These are phyloP conservation scores for Gaeumannomyces tritici DNA, from an alignment of 2,329 filamentous ascomycete genomes.

Conservation along the genomic window DNA sequence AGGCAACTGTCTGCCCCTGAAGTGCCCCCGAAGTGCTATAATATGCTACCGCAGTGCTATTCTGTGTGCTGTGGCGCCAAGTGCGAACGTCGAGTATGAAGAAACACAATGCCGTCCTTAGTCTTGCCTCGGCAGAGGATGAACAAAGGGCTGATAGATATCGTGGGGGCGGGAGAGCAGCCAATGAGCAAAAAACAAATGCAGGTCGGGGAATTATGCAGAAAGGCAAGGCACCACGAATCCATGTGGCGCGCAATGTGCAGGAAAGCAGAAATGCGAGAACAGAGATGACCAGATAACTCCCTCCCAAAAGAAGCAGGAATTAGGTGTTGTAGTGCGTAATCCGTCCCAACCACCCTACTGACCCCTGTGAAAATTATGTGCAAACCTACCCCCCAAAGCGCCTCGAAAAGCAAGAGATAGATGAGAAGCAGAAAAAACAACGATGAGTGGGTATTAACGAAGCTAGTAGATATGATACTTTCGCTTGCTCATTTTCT, in stretches of 20 bases:
- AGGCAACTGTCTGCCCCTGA: no score
- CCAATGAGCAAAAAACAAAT: background rate
- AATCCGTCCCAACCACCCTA: background rate
- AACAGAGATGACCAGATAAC: background rate
- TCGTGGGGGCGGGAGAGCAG: background rate
- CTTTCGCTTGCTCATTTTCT: background rate
- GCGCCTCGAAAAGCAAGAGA: background rate
- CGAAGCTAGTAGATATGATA: background rate
- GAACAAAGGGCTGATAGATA: background rate
- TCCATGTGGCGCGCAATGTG: background rate
- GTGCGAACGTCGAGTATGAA: background rate
- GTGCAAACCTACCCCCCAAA: background rate
- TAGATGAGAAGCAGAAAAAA: background rate
- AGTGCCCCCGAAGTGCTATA: no score
- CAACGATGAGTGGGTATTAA: background rate
- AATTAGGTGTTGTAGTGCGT: background rate
- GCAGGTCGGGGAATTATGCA: background rate
- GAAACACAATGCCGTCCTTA: background rate
- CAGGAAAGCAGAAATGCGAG: background rate
- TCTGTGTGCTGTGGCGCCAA: background rate
- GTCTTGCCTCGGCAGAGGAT: background rate
- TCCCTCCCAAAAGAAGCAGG: background rate
- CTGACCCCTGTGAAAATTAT: background rate
- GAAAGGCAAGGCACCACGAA: background rate
- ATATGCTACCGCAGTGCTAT: background rate